These are phyloP conservation scores for Xerocomellus dryophilus DNA, from an alignment of 768 basidiomycete species.

Conservation along the genomic window DNA sequence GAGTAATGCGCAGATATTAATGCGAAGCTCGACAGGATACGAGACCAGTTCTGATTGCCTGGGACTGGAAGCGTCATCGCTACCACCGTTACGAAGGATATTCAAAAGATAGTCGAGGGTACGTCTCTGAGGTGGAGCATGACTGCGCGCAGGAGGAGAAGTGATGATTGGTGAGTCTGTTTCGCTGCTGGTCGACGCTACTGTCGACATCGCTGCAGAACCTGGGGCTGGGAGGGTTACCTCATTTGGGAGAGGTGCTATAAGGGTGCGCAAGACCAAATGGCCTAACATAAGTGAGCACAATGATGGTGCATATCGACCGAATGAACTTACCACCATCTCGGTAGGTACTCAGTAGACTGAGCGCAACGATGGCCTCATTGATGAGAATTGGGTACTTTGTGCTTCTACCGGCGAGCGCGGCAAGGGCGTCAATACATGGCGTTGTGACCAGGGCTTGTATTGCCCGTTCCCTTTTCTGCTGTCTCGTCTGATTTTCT, in stretches of 20 bases:
- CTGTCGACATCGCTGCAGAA: constrained; percentile 35
- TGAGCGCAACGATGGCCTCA: constrained; percentile 83
- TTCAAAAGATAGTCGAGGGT: constrained; percentile 67
- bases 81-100: constrained; percentile 50
- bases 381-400: constrained; percentile 85
- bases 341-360: constrained; percentile 64
- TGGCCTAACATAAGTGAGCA: constrained; percentile 43
- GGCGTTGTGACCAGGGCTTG: constrained; percentile 48
- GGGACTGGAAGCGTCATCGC: constrained; percentile 40
- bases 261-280: constrained; percentile 59
- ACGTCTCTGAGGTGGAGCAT: constrained; percentile 45
- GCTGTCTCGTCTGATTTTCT: constrained; percentile 40
- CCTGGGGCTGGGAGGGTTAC: constrained; percentile 30
- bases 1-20: constrained; percentile 73
- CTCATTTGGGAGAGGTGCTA: constrained; percentile 47
- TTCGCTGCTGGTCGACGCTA: constrained; percentile 44
- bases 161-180: constrained; percentile 47
- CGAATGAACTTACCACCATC: constrained; percentile 53
- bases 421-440: constrained; percentile 60
- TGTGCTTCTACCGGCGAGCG: constrained; percentile 70
- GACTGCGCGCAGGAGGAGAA: constrained; percentile 39
- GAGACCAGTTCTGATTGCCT: constrained; percentile 34
- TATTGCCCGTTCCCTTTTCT: constrained; percentile 53
- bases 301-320: background rate
- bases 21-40: constrained; percentile 72